A percentile compares a stretch with the other conserved stretches of the same genome.
Evolutionary conservation across 31 red algal genomes (phyloP).

Genomic region (Odonthalia washingtoniensis): DNA sequence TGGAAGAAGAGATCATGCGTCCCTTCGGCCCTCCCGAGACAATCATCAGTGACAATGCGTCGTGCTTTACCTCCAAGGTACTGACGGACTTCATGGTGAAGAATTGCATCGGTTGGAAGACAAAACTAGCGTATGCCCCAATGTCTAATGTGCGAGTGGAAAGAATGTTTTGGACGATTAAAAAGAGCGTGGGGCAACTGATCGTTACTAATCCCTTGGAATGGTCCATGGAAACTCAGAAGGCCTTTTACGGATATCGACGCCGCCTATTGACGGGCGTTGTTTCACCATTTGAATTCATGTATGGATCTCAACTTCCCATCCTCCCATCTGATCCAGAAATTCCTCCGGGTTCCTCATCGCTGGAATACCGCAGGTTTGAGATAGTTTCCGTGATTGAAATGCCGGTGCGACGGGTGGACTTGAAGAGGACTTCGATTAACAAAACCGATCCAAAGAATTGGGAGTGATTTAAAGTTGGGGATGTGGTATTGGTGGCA

Average conservation of each 20-base stretch:
- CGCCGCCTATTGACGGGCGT: neutral
- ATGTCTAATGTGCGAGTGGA: conserved; percentile 27
- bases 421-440: neutral
- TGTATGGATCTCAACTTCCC: neutral
- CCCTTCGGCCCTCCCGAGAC: conserved; percentile 1
- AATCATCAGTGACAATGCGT: conserved; percentile 19
- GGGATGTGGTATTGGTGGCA: conserved; percentile 11
- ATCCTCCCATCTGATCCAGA: neutral
- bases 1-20: conserved; percentile 5
- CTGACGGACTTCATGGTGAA: conserved; percentile 8
- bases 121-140: conserved; percentile 1
- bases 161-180: conserved; percentile 15
- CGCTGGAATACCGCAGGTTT: neutral
- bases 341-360: neutral
- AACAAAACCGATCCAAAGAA: neutral
- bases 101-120: conserved; percentile 18
- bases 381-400: neutral
- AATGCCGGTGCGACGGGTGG: neutral
- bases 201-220: neutral
- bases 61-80: neutral
- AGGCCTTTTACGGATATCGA: conserved; percentile 29
- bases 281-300: neutral
- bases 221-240: neutral
- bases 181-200: neutral
- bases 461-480: neutral